phyloP scores from a whole-genome alignment of 768 basidiomycete species.

The Tricholoma terreum region DNA sequence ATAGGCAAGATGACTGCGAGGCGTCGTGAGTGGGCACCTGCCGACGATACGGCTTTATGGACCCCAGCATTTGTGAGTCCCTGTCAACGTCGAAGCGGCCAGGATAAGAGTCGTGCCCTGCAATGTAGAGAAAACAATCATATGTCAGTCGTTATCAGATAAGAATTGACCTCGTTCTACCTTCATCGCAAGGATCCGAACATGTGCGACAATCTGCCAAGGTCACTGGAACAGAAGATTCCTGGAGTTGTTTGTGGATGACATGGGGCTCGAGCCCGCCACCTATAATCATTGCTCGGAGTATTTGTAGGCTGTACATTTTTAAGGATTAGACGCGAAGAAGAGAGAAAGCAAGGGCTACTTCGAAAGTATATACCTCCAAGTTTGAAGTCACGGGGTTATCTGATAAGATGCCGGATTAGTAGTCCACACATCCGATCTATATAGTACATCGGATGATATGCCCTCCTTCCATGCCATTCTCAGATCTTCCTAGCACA shows the following conservation, averaged over 20 bases:
- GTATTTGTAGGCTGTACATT: conserved; percentile 38
- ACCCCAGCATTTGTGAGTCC: conserved; percentile 80
- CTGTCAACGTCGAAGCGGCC: conserved; percentile 73
- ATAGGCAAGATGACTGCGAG: conserved; percentile 2
- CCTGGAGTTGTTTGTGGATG: conserved; percentile 50
- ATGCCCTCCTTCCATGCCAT: conserved; percentile 28
- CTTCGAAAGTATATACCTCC: too few species aligned
- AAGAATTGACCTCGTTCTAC: conserved; percentile 29
- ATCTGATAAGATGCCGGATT: too few species aligned
- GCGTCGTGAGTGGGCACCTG: conserved; percentile 45
- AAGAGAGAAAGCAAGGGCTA: conserved; percentile 5
- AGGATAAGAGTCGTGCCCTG: conserved; percentile 76
- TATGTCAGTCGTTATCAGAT: conserved; percentile 27
- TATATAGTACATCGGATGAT: conserved; percentile 18
- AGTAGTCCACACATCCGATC: too few species aligned
- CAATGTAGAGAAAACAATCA: conserved; percentile 15
- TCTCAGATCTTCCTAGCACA: conserved; percentile 27
- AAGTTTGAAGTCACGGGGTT: too few species aligned
- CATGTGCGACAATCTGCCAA: conserved; percentile 70
- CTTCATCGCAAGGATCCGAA: conserved; percentile 74
- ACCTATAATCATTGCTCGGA: conserved; percentile 42
- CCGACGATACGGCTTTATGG: conserved; percentile 78
- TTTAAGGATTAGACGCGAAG: conserved; percentile 11
- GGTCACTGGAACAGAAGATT: conserved; percentile 61
- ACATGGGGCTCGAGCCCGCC: conserved; percentile 34